phyloP scores from a whole-genome alignment of 805 yeast genomes.

The Maudiozyma saulgeensis region DNA sequence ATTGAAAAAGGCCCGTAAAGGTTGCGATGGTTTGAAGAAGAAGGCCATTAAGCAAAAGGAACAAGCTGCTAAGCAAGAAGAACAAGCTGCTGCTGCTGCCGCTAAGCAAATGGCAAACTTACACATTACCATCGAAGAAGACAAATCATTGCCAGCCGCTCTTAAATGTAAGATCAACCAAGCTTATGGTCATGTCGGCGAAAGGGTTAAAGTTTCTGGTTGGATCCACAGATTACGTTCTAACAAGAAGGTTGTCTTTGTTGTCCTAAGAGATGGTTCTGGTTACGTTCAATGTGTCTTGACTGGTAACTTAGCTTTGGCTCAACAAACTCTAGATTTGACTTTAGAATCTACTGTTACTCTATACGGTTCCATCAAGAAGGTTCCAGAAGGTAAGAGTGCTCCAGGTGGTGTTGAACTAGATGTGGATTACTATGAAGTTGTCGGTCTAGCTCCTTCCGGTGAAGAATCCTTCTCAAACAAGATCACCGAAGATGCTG shows the following conservation, averaged over 20 bases:
- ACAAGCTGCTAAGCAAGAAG: conserved; percentile 42
- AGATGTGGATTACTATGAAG: conserved; percentile 78
- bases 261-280: conserved; percentile 91
- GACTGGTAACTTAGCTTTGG: conserved; percentile 85
- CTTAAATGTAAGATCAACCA: conserved; percentile 53
- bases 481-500: conserved; percentile 88
- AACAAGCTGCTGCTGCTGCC: conserved; percentile 59
- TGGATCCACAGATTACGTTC: conserved; percentile 94
- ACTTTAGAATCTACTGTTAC: conserved; percentile 82
- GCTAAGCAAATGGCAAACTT: conserved; percentile 70
- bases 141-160: conserved; percentile 63
- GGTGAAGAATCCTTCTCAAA: conserved; percentile 94
- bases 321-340: conserved; percentile 72
- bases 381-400: conserved; percentile 88
- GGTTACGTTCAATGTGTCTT: conserved; percentile 84
- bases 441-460: conserved; percentile 88
- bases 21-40: conserved; percentile 84
- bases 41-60: conserved; percentile 43
- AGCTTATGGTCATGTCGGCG: conserved; percentile 46
- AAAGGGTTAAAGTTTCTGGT: conserved; percentile 74
- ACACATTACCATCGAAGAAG: conserved; percentile 66
- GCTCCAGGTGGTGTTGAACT: conserved; percentile 98
- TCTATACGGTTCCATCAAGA: conserved; percentile 69
- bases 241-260: conserved; percentile 85
- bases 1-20: conserved; percentile 91